Conservation (phyloP, 148 eudicot species). For the Rhododendron kiyosumense region DNA sequence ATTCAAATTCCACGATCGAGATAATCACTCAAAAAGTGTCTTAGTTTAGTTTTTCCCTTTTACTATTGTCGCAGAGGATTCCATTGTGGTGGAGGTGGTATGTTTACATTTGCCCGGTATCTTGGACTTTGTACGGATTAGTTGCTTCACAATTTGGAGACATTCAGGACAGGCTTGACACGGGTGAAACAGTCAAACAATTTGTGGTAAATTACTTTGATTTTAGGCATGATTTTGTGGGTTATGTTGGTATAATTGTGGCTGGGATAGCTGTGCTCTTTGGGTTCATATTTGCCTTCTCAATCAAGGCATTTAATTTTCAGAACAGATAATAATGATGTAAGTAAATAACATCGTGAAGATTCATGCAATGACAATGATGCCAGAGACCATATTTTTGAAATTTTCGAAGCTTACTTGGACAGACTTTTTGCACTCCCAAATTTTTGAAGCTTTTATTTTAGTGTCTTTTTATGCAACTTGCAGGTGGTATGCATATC, state of each 20-base stretch:
- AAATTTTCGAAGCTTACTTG: background rate
- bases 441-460: background rate
- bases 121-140: slow-evolving; percentile 66
- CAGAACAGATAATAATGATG: slow-evolving; percentile 36
- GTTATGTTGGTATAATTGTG: slow-evolving; percentile 36
- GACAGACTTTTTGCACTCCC: background rate
- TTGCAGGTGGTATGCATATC: background rate
- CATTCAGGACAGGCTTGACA: slow-evolving; percentile 18
- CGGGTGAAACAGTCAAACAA: slow-evolving; percentile 28
- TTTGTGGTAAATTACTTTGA: slow-evolving; percentile 45
- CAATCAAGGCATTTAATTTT: slow-evolving; percentile 38
- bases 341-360: background rate
- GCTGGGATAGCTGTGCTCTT: slow-evolving; percentile 36
- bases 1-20: background rate
- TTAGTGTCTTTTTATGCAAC: background rate
- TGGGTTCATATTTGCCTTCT: slow-evolving; percentile 17
- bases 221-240: slow-evolving; percentile 39
- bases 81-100: slow-evolving; percentile 76
- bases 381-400: background rate
- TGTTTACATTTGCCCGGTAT: slow-evolving; percentile 48
- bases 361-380: background rate
- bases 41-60: background rate
- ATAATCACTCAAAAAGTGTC: background rate
- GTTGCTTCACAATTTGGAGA: slow-evolving; percentile 61
- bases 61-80: slow-evolving; percentile 30